Base-by-base conservation (phyloP, 2,329 filamentous ascomycete species). In the Fusarium miscanthi region DNA sequence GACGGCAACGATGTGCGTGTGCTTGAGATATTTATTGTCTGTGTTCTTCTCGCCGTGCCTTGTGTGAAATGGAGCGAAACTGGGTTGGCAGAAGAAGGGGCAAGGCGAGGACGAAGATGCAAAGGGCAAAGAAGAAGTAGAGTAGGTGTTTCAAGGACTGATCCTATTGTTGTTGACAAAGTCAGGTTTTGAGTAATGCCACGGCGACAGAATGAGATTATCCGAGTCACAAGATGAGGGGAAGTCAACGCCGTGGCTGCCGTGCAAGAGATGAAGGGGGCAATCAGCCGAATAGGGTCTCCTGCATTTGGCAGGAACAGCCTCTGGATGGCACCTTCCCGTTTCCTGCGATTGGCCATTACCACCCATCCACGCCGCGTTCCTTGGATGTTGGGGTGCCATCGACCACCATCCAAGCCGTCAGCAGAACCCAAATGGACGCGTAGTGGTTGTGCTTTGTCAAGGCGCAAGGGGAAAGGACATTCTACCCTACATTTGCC, bases 171-270 rank as follows among this genome's bases (percentile, higher is more conserved):
- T 68, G 56, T 72, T 61, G 70, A 61, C 45, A 53, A 58, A 58
- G 46, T 27, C 59, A 73, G 40, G 66, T 59, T 73, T 40, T 56
- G 70, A 73, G 68, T 74, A 72, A 74, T 74, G 53, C 27, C 43
- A 51, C 38, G 63, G 60, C 31, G 61, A 49, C 46, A 54, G 54
- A 48, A 48, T 62, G 68, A 73, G 66, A 72, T 73, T 69, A 49
- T 67, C 57, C 59, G 71, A 72, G 71, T 74, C 67, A 63, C 69
- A 54, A 69, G 63, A 48, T 74, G 72, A 72, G 72, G 72, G 71
- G 68, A 74, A 74, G 64, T 40, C 59, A 54, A 66, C 72, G 71
- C 71, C 71, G 59, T 71, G 71, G 71, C 68, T 74, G 64, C 63
- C 56, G 58, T 63, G 37, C 31, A 56, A 45, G 38, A 60, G 71